Percentiles rank a stretch among this genome's conserved stretches.
phyloP scores from a whole-genome alignment of 2,329 filamentous ascomycete species.

The Fonsecaea pugnacius region DNA sequence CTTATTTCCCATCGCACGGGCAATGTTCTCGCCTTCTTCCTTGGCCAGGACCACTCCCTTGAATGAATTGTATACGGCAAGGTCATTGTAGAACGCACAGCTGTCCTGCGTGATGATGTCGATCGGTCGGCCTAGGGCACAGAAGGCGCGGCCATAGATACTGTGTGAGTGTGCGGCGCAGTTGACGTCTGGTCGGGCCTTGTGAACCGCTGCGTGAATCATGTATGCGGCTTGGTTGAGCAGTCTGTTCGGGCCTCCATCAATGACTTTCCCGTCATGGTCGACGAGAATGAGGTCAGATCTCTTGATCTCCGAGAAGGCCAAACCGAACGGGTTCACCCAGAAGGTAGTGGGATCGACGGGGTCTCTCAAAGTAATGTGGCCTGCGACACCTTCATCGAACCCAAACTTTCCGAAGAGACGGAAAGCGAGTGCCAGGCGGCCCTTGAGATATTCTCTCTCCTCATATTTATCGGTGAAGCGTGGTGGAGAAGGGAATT shows the following conservation, averaged over 20 bases:
- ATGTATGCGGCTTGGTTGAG: slow-evolving; percentile 58
- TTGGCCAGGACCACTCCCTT: slow-evolving; percentile 48
- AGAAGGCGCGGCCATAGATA: slow-evolving; percentile 66
- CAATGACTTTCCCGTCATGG: slow-evolving; percentile 47
- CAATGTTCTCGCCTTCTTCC: slow-evolving; percentile 48
- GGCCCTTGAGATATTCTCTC: slow-evolving; percentile 46
- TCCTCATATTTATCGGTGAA: slow-evolving; percentile 43
- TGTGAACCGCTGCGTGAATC: slow-evolving; percentile 65
- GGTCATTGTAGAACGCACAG: slow-evolving; percentile 57
- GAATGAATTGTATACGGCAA: slow-evolving; percentile 45
- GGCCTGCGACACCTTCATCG: slow-evolving; percentile 65
- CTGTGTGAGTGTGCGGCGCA: slow-evolving; percentile 64
- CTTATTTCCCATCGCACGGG: slow-evolving; percentile 45
- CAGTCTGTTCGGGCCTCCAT: slow-evolving; percentile 47
- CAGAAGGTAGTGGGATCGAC: slow-evolving; percentile 60
- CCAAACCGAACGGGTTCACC: slow-evolving; percentile 40
- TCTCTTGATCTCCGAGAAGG: slow-evolving; percentile 43
- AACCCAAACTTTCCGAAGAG: slow-evolving; percentile 63
- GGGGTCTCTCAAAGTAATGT: slow-evolving; percentile 61
- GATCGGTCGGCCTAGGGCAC: slow-evolving; percentile 62
- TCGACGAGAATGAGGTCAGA: slow-evolving; percentile 49
- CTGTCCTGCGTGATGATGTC: slow-evolving; percentile 65
- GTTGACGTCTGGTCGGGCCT: slow-evolving; percentile 62
- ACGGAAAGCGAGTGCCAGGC: slow-evolving; percentile 61
- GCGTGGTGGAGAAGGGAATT: slow-evolving; percentile 31